Base-by-base conservation (phyloP, 2,329 filamentous ascomycete species). In the Penicillium sp. region DNA sequence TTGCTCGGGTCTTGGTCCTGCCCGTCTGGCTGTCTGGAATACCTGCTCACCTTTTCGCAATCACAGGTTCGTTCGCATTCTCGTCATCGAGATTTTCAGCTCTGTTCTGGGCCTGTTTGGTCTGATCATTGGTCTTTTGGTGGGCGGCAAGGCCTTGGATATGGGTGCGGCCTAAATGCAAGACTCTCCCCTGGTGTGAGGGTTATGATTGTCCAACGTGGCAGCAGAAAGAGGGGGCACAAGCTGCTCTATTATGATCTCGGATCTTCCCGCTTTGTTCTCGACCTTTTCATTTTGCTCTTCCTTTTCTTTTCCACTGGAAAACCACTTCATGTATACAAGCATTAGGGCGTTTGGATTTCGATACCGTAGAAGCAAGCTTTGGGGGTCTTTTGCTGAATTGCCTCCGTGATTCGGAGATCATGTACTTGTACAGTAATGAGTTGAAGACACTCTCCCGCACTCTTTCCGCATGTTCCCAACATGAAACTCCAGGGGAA, bases 41-140 rank as follows among this genome's bases (percentile, higher is more conserved):
- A 17, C 35, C 34, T 22, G 49, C 42, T 60, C 54, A 64, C 55
- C 31, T 45, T 31, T 45, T 51, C 47, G 17, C n/a, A 62, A 66
- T 55, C 41, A 17, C 63, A 96, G 93, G 56, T 99, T 99, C 79
- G 94, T 99, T 79, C 97, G 96, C 82, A 96, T 99, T 68, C 88
- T 99, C 54, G 94, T 99, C 68, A 96, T 99, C 72, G 96, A 99
- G 79, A 99, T 99, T 76, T 99, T 99, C 83, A 97, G 93, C 76
- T 98, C 94, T 42, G 94, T 99, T 51, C 84, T 99, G 11, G 95
- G 96, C 64, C 87, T 99, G 3, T 99, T 99, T 73, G 96, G 95
- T 60, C 84, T 99, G 64, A 99, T 99, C 73, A 88, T 99, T 68
- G 95, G 96, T 48, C 85, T 99, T 57, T 83, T 99, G 66, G 85